Evolutionary conservation across 176 grass and related monocot species (phyloP), one percentile per base, ranked within the genome.

Genomic region (Aegilops bicornis): DNA sequence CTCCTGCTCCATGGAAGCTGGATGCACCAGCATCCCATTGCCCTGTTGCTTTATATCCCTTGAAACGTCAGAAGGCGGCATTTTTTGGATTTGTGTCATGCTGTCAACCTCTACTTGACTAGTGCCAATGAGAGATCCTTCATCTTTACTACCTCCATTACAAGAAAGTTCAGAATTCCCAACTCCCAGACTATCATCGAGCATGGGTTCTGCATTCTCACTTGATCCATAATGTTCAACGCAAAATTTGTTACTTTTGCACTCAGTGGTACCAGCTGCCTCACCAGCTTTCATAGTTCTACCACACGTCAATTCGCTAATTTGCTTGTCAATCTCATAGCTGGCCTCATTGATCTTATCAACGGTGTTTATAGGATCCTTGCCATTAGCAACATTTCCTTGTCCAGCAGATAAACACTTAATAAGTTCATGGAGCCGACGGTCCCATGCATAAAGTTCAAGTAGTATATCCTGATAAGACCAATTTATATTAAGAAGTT

Each of bases 391-490:
- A 78, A 31, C 56, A 75, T 81, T 69, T 73, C 42, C 64, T 94
- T 84, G 52, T 64, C 77, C 31, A 48, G 79, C 42, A 74, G 78
- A 83, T 79, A 80, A 85, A 80, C 73, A 89, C n/a, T 82, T 85
- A 61, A 93, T 81, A 89, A 99, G 87, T 25, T 95, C 89, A 80
- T 91, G 79, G 77, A 99, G 73, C 63, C 97, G 94, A 79, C 17
- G 71, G 85, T 99, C 97, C 97, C 97, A 99, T 74, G 94, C 75
- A 87, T 96, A 96, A 67, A 89, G 89, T 81, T 90, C 63, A 65
- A 99, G 89, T 82, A 96, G 84, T 72, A 96, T 85, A 45, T 99
- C 92, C 90, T 97, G 92, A 66, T 99, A 91, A 78, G 87, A 85
- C 97, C 89, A 94, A 86, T 94, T 93, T 85, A 99, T 74, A 83